phyloP scores from a whole-genome alignment of 106 monocot genomes.

The Dioscorea dumetorum region DNA sequence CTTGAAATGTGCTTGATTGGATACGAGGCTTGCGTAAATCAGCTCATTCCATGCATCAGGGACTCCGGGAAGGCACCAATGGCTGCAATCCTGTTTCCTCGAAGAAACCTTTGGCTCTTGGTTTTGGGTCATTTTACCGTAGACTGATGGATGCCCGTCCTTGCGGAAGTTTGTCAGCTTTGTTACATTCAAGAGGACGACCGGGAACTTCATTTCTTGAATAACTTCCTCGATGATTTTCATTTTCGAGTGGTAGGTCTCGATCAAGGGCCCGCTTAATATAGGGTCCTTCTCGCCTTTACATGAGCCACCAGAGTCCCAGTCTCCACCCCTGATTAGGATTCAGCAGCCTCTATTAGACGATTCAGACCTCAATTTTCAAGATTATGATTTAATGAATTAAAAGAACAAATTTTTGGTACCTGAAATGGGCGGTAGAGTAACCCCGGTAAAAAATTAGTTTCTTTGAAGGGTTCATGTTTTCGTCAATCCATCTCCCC shows the following conservation, averaged over 20 bases:
- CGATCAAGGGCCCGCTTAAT: slow-evolving; percentile 33
- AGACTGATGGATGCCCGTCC: slow-evolving; percentile 77
- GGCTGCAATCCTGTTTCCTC: slow-evolving; percentile 87
- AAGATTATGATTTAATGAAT: neutral
- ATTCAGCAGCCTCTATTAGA: too few relatives aligned
- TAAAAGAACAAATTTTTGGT: neutral
- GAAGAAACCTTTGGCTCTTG: slow-evolving; percentile 32
- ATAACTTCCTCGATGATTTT: slow-evolving; percentile 61
- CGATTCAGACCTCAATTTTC: neutral
- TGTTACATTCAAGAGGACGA: slow-evolving; percentile 72
- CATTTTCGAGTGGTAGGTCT: slow-evolving; percentile 76
- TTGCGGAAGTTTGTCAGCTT: slow-evolving; percentile 77
- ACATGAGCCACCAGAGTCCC: slow-evolving; percentile 94
- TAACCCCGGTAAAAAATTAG: slow-evolving; percentile 87
- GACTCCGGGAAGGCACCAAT: slow-evolving; percentile 95
- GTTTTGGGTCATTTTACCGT: slow-evolving; percentile 20
- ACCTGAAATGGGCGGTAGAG: slow-evolving; percentile 95
- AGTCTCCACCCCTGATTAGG: slow-evolving; percentile 76
- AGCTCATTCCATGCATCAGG: slow-evolving; percentile 98
- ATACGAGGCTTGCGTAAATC: slow-evolving; percentile 68
- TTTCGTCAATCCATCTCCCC: slow-evolving; percentile 81
- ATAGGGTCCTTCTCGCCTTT: slow-evolving; percentile 57
- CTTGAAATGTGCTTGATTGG: slow-evolving; percentile 1
- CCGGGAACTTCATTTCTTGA: slow-evolving; percentile 45
- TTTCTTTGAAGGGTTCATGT: slow-evolving; percentile 49